Conservation (phyloP, 2,329 filamentous ascomycete genomes). For the Colletotrichum tropicale region DNA sequence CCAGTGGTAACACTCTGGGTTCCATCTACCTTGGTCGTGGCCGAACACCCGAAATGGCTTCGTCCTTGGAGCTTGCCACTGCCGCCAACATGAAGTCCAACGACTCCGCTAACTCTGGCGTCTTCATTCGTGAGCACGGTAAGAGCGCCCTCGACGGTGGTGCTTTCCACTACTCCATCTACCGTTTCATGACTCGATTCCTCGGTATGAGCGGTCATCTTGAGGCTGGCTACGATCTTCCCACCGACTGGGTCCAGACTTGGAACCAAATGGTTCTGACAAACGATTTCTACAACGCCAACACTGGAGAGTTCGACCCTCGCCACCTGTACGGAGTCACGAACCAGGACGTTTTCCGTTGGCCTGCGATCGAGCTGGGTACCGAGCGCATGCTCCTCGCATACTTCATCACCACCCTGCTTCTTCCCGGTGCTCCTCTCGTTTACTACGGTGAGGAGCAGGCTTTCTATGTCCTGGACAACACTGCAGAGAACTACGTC, state of each 20-base stretch:
- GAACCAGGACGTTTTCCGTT: slow-evolving; percentile 70
- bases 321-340: slow-evolving; percentile 68
- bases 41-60: slow-evolving; percentile 41
- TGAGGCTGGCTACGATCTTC: slow-evolving; percentile 33
- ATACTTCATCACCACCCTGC: slow-evolving; percentile 61
- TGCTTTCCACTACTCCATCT: slow-evolving; percentile 43
- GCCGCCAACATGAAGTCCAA: slow-evolving; percentile 20
- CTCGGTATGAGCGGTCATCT: slow-evolving; percentile 34
- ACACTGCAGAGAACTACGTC: slow-evolving; percentile 67
- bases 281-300: slow-evolving; percentile 65
- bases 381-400: slow-evolving; percentile 62
- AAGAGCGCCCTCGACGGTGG: slow-evolving; percentile 49
- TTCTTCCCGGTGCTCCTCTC: slow-evolving; percentile 65
- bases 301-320: slow-evolving; percentile 66
- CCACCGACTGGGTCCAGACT: slow-evolving; percentile 45
- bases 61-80: slow-evolving; percentile 17
- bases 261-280: slow-evolving; percentile 63
- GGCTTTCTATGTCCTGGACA: slow-evolving; percentile 67
- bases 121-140: slow-evolving; percentile 62
- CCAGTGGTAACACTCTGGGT: slow-evolving; percentile 64
- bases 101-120: slow-evolving; percentile 9
- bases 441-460: slow-evolving; percentile 71
- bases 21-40: slow-evolving; percentile 68
- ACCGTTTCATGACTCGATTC: slow-evolving; percentile 33
- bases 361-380: slow-evolving; percentile 63